Evolutionary conservation across 106 monocot genomes (phyloP).

Genomic region (Alisma plantagoaquatica): DNA sequence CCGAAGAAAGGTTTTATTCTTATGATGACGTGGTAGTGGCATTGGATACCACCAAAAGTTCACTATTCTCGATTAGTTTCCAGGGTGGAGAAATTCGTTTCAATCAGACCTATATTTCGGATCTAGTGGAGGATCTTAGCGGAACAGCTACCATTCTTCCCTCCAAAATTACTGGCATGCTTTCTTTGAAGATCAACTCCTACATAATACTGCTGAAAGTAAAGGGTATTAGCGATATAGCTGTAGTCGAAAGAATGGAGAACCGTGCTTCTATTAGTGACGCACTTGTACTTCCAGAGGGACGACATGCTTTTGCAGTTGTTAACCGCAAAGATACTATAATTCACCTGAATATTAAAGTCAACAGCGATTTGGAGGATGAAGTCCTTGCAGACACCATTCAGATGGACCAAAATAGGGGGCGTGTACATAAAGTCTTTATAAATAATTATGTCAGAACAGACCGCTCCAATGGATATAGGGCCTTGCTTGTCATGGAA

Average conservation of each 20-base stretch:
- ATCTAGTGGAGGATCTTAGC: slow-evolving; percentile 52
- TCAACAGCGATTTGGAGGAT: slow-evolving; percentile 32
- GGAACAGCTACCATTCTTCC: slow-evolving; percentile 44
- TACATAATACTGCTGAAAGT: slow-evolving; percentile 35
- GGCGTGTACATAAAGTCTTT: slow-evolving; percentile 63
- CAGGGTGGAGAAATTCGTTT: slow-evolving; percentile 27
- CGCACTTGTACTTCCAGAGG: slow-evolving; percentile 47
- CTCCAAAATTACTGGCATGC: slow-evolving; percentile 37
- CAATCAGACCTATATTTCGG: slow-evolving; percentile 48
- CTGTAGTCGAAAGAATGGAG: slow-evolving; percentile 41
- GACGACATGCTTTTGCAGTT: slow-evolving; percentile 61
- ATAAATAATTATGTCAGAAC: slow-evolving; percentile 92
- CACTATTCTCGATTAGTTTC: slow-evolving; percentile 42
- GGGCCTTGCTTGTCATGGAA: slow-evolving; percentile 93
- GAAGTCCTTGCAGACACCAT: slow-evolving; percentile 50
- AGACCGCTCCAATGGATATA: slow-evolving; percentile 89
- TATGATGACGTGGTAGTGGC: slow-evolving; percentile 57
- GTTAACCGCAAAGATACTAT: slow-evolving; percentile 36
- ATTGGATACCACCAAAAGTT: slow-evolving; percentile 56
- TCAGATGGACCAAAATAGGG: slow-evolving; percentile 46
- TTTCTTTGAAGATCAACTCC: slow-evolving; percentile 49
- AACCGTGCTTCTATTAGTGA: slow-evolving; percentile 51
- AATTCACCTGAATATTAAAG: slow-evolving; percentile 45
- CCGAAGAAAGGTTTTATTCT: slow-evolving; percentile 36
- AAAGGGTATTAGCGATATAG: slow-evolving; percentile 28